Evolutionary conservation across 257 asterid species (phyloP).

Genomic region (Przewalskia tangutica): DNA sequence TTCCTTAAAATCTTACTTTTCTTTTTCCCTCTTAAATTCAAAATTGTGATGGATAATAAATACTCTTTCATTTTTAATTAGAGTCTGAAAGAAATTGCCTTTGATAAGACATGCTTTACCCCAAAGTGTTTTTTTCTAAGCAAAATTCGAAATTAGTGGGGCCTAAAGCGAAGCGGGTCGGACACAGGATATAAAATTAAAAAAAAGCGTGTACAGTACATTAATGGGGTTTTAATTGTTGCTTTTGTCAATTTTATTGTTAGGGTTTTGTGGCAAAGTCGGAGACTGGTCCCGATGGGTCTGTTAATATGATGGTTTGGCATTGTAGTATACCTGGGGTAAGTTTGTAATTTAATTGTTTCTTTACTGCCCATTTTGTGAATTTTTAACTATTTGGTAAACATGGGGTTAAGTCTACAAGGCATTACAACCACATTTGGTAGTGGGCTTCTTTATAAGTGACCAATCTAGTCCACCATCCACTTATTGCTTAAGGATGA

Average conservation of each 20-base stretch:
- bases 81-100: background rate
- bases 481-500: background rate
- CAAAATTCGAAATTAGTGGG: background rate
- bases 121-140: too few relatives aligned
- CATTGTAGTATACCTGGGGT: conserved; percentile 26
- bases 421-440: background rate
- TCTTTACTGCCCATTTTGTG: background rate
- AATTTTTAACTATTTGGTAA: too few relatives aligned
- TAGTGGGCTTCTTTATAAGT: background rate
- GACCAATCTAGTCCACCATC: background rate
- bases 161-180: background rate
- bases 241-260: background rate
- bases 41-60: accelerated
- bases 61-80: background rate
- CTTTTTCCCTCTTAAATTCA: background rate
- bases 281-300: conserved; percentile 18
- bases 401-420: background rate
- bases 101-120: background rate
- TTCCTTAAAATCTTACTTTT: background rate
- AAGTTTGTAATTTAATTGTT: background rate
- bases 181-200: background rate
- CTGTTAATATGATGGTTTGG: conserved; percentile 23
- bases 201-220: background rate
- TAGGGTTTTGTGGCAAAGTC: conserved; percentile 32
- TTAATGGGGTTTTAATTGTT: background rate